phyloP scores from a whole-genome alignment of 148 eudicot species.

The Rheum nobile region DNA sequence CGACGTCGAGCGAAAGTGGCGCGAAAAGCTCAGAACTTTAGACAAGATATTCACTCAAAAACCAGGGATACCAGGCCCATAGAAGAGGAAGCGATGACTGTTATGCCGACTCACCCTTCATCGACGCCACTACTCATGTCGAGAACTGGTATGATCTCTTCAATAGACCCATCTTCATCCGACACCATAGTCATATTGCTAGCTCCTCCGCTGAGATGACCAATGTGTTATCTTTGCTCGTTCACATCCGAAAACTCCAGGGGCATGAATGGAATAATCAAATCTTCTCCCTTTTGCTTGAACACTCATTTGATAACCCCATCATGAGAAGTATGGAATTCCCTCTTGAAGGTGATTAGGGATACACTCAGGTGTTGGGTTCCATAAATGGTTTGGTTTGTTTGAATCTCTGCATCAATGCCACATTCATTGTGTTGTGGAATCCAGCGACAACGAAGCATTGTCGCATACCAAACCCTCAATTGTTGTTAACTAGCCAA shows the following conservation, averaged over 20 bases:
- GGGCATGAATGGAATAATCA: not conserved
- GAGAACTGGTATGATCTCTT: not conserved
- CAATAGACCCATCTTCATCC: not conserved
- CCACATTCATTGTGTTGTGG: constrained; percentile 12
- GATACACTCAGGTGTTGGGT: constrained; percentile 9
- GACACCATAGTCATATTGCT: not conserved
- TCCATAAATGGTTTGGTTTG: constrained; percentile 16
- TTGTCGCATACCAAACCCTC: constrained; percentile 8
- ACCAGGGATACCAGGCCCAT: too few relatives aligned
- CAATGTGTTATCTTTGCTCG: not conserved
- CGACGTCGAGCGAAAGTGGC: too few relatives aligned
- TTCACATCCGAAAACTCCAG: not conserved
- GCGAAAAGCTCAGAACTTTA: too few relatives aligned
- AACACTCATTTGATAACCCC: constrained; percentile 1
- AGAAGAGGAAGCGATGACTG: too few relatives aligned
- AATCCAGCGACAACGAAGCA: constrained; percentile 17
- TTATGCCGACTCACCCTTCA: too few relatives aligned
- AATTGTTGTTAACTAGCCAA: not conserved
- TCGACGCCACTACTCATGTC: too few relatives aligned
- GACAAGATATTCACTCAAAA: too few relatives aligned
- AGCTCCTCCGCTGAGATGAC: not conserved
- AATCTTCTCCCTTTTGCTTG: not conserved
- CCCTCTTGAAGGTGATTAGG: not conserved
- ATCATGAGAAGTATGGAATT: not conserved
- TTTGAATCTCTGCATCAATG: constrained; percentile 8